phyloP scores from a whole-genome alignment of 306 rosid species.

The Malus orientalis region DNA sequence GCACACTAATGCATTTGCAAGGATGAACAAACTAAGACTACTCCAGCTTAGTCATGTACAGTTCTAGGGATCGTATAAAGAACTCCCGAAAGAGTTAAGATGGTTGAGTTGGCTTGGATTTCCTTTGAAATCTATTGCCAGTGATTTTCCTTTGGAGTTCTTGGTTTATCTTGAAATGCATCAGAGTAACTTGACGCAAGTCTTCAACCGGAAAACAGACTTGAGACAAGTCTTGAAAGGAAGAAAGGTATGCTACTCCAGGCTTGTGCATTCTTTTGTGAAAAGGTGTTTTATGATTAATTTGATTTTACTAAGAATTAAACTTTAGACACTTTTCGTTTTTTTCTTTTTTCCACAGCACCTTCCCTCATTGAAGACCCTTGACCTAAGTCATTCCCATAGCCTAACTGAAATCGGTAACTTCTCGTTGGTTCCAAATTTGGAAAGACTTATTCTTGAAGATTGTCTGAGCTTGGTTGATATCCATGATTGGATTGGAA shows the following conservation, averaged over 20 bases:
- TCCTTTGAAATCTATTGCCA: neutral
- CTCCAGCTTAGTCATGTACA: neutral
- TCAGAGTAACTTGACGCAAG: neutral
- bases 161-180: neutral
- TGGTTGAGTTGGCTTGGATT: conserved; percentile 9
- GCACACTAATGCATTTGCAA: neutral
- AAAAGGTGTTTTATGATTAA: neutral
- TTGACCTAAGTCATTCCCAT: neutral
- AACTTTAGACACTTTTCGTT: neutral
- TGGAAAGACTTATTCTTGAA: neutral
- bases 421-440: neutral
- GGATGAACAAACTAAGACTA: neutral
- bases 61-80: neutral
- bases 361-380: neutral
- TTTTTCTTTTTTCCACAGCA: neutral
- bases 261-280: neutral
- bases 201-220: too few relatives aligned
- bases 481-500: neutral
- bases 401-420: neutral
- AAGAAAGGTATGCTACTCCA: neutral
- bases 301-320: neutral
- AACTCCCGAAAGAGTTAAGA: neutral
- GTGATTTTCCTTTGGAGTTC: neutral
- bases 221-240: neutral
- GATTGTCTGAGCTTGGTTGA: neutral